Percentiles rank a stretch among this genome's conserved stretches.
Evolutionary conservation across 108 stramenopile genomes (phyloP).

Genomic region (Skeletonema menzelii): DNA sequence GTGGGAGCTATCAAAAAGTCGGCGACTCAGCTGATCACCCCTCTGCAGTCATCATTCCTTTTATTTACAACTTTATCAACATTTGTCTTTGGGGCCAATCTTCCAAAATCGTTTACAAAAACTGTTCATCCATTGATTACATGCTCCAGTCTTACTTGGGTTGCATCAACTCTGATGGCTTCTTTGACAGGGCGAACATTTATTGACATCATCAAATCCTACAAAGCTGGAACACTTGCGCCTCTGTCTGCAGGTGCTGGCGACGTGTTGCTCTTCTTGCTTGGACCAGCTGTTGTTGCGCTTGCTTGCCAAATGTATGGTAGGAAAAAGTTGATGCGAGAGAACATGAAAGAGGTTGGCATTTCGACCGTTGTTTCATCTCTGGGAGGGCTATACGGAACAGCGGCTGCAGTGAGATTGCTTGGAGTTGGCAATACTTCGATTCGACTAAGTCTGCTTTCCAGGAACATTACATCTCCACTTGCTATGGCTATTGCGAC

Average conservation of each 20-base stretch:
- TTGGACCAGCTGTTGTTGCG: constrained; percentile 82
- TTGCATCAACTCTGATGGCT: constrained; percentile 37
- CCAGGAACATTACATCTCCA: constrained; percentile 86
- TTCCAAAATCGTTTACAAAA: constrained; percentile 67
- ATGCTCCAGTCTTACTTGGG: constrained; percentile 67
- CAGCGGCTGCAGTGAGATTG: constrained; percentile 55
- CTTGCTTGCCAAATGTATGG: constrained; percentile 79
- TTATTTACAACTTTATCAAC: constrained; percentile 59
- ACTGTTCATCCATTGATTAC: constrained; percentile 73
- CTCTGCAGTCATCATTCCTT: constrained; percentile 52
- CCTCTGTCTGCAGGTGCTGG: constrained; percentile 66
- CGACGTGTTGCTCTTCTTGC: constrained; percentile 63
- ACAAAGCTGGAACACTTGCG: constrained; percentile 59
- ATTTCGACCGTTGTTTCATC: constrained; percentile 63
- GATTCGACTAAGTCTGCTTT: constrained; percentile 66
- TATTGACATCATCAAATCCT: constrained; percentile 47
- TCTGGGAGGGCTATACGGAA: constrained; percentile 75
- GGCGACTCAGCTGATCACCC: constrained; percentile 36
- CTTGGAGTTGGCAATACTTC: constrained; percentile 49
- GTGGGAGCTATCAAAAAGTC: constrained; percentile 23
- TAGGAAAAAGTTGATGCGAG: constrained; percentile 64
- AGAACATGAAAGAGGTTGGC: constrained; percentile 68
- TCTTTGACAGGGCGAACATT: constrained; percentile 54
- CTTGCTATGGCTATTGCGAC: constrained; percentile 89
- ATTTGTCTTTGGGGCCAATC: constrained; percentile 74